Percentiles rank a stretch among this genome's conserved stretches.
These are phyloP conservation scores for Starmera stellimalicola DNA, from an alignment of 1,139 yeast species.

Conservation along the genomic window DNA sequence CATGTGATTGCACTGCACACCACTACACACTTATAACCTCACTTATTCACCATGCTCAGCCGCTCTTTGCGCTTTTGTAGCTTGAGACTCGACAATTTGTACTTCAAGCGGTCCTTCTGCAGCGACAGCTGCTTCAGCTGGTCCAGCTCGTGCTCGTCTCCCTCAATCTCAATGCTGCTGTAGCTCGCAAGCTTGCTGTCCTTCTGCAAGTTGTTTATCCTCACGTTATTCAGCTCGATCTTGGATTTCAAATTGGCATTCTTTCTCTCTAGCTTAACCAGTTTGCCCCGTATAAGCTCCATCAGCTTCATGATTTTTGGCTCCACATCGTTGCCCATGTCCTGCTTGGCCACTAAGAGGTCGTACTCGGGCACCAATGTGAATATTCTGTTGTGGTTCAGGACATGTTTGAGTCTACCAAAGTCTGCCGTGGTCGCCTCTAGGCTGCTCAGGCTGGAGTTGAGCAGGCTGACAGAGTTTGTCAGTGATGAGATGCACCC, in stretches of 20 bases:
- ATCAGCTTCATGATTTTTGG: conserved; percentile 28
- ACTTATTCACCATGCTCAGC: conserved; percentile 10
- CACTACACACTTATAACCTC: neutral
- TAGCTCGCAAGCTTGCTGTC: conserved; percentile 1
- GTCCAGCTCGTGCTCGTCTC: conserved; percentile 27
- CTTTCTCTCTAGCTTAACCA: conserved; percentile 26
- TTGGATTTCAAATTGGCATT: conserved; percentile 23
- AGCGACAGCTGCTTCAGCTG: conserved; percentile 25
- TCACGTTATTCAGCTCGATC: conserved; percentile 24
- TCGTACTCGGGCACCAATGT: conserved; percentile 30
- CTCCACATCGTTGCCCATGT: conserved; percentile 25
- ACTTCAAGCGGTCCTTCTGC: conserved; percentile 27
- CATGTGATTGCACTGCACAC: conserved; percentile 5
- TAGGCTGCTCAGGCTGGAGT: conserved; percentile 11
- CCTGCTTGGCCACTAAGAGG: conserved; percentile 25
- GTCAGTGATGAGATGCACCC: conserved; percentile 16
- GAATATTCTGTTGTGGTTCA: conserved; percentile 23
- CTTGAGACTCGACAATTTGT: conserved; percentile 22
- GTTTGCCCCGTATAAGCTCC: conserved; percentile 26
- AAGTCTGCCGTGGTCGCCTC: conserved; percentile 16
- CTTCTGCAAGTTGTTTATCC: conserved; percentile 18
- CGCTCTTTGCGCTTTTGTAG: conserved; percentile 19
- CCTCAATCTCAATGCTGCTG: conserved; percentile 9
- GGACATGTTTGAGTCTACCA: conserved; percentile 9
- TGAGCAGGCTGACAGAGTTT: conserved; percentile 9